Evolutionary conservation across 352 stramenopile species (phyloP), one percentile per base, ranked within the genome.

Genomic region (Phytophthora cajani): DNA sequence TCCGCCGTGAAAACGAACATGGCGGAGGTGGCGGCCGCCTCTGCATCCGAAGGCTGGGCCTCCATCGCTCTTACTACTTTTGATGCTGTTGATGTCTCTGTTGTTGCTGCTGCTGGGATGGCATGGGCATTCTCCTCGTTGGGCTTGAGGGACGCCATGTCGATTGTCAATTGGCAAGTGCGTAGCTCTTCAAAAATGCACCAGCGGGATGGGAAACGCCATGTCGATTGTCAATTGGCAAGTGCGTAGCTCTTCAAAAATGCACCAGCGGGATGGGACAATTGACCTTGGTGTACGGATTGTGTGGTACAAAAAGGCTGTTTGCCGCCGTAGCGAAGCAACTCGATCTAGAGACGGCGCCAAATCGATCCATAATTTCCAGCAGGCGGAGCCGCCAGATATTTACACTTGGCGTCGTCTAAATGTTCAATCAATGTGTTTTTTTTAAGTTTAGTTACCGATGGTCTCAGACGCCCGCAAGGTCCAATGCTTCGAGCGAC

Each of bases 1-100:
- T 87, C 75, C 8, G 78, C 86, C 30, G 90, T 92, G 69, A 96
- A 95, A 52, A 94, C 88, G 68, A 94, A 94, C 73, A 97, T 80
- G 25, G 85, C 72, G 5, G 64, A 70, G 27, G 74, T 59, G 47
- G 58, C 49, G 32, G 59, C 55, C 4, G 58, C 57, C 27, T 60
- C 50, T 44, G 40, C n/a, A n/a, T 66, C 52, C 3, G 32, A 40
- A 6, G 38, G 8, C 9, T 61, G 21, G 4, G 42, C 27, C 5
- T 61, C 16, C 12, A 32, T 42, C 6, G 3, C 47, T 40, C 46
- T 33, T 11, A 2, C 47, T 46, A 46, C 32, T 30, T 14, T 10
- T 25, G 36, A 14, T 38, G 27, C 33, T 51, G 44, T 0, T 7
- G 21, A 23, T 44, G 42, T 25, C 21, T 14, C 14, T 25, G 36